Percentiles rank a stretch among this genome's conserved stretches.
phyloP scores from a whole-genome alignment of 2,329 filamentous ascomycete species.

The Penicillium decumbens region DNA sequence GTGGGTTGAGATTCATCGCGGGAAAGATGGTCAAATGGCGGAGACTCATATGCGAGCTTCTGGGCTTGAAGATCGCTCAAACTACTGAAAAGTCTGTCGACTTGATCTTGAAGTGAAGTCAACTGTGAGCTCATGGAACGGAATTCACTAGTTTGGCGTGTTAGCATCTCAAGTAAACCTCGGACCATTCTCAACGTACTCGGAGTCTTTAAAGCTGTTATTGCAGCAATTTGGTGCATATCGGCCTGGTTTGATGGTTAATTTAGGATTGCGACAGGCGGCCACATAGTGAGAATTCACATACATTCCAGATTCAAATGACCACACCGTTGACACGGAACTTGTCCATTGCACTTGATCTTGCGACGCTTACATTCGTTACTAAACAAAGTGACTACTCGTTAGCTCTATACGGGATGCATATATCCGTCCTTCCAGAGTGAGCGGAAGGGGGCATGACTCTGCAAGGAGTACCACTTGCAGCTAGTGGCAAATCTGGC shows the following conservation, averaged over 20 bases:
- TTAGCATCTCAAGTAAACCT: slow-evolving; percentile 2
- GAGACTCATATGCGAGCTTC: slow-evolving; percentile 32
- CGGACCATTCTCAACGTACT: slow-evolving; percentile 44
- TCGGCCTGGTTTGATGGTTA: slow-evolving; percentile 39
- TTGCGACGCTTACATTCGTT: slow-evolving; percentile 64
- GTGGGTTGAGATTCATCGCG: slow-evolving; percentile 39
- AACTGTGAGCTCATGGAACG: slow-evolving; percentile 74
- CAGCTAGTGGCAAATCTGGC: not conserved
- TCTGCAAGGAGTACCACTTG: not conserved
- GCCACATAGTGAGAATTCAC: slow-evolving; percentile 3
- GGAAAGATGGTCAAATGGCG: slow-evolving; percentile 33
- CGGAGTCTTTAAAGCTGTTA: slow-evolving; percentile 84
- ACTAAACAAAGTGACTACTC: slow-evolving; percentile 31
- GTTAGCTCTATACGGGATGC: slow-evolving; percentile 8
- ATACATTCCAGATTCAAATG: slow-evolving; percentile 58
- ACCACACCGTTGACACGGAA: slow-evolving; percentile 61
- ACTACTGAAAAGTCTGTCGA: slow-evolving; percentile 69
- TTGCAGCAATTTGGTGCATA: slow-evolving; percentile 64
- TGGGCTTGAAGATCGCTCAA: slow-evolving; percentile 62
- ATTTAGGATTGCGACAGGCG: not conserved
- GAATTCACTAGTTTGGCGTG: slow-evolving; percentile 58
- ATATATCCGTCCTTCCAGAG: not conserved
- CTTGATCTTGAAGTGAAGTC: slow-evolving; percentile 72
- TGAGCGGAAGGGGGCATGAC: slow-evolving; percentile 6
- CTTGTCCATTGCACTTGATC: slow-evolving; percentile 65